phyloP scores from a whole-genome alignment of 1,284 basidiomycete species.

The Naganishia sp. region DNA sequence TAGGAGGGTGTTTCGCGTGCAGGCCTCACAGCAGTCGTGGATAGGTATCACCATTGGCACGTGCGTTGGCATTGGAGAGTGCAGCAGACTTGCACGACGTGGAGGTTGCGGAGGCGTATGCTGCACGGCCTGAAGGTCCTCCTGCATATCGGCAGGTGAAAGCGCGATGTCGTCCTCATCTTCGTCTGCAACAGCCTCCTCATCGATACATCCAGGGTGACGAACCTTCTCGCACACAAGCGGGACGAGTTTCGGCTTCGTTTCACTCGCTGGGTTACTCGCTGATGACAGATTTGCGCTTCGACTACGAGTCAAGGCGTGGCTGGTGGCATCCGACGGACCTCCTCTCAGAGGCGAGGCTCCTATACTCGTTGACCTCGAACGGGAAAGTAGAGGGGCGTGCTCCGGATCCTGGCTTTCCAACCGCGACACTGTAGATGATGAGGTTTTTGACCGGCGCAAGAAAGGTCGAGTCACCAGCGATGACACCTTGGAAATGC shows the following conservation, averaged over 20 bases:
- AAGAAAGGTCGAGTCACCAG: constrained; percentile 14
- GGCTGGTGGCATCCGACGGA: not conserved
- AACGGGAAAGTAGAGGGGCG: not conserved
- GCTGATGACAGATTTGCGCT: not conserved
- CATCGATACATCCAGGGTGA: constrained; percentile 19
- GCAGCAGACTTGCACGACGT: not conserved
- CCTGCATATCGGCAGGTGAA: no score
- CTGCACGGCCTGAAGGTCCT: not conserved
- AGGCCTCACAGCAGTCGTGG: constrained; percentile 24
- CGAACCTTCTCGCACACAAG: not conserved
- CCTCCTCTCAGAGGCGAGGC: not conserved
- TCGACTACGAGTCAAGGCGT: not conserved
- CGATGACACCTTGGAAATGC: constrained; percentile 13
- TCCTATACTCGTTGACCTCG: constrained; percentile 12
- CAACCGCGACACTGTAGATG: not conserved
- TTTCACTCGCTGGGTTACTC: not conserved
- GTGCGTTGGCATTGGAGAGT: not conserved
- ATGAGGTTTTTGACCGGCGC: constrained; percentile 9
- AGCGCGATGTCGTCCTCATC: not conserved
- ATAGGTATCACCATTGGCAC: not conserved
- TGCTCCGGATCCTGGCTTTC: not conserved
- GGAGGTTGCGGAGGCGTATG: not conserved
- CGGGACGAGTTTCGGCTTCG: not conserved
- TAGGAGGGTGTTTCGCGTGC: constrained; percentile 5
- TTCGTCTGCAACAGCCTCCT: constrained; percentile 11